Base-by-base conservation (phyloP, 1,284 basidiomycete species). In the Phellinidium pouzarii region DNA sequence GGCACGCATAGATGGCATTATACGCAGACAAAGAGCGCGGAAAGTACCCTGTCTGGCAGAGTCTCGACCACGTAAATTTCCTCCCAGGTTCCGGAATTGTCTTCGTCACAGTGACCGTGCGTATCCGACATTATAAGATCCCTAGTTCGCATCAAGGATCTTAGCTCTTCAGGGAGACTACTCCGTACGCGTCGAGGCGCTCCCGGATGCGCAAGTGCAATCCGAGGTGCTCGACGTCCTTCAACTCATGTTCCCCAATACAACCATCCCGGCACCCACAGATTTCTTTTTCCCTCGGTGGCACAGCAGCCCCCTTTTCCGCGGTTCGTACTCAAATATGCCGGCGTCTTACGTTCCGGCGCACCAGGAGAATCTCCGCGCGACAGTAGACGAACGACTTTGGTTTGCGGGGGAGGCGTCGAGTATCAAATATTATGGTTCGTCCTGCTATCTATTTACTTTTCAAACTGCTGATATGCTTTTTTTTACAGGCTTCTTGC, bases 321-420 rank as follows among this genome's bases (percentile, higher is more conserved):
- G 79, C 9, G 84, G 84, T 2, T 77, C 80, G 5, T 87, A 82
- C 61, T 81, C 79, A 12, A 86, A 84, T 58, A 85, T 82, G 80
- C 82, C 82, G 0, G 69, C 81, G 1, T 70, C 75, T 4, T 81
- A 82, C 58, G 64, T 75, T 22, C 70, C 68, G 8, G 71, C 70
- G 25, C 78, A 83, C 53, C 74, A 80, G 19, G 66, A 71, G 9
- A 82, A 84, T 59, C 59, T 85, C 48, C 70, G 78, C 27, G 78
- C 79, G 8, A 79, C 77, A n/a, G 68, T 84, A 4, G 58, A 68
- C 3, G 67, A 70, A 9, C 68, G 71, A 29, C 65, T 85, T 7
- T 82, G 76, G 72, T 85, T 84, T 59, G 78, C 80, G 1, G 82
- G 82, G 3, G 82, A 85, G 63, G 79, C 78, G 3, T 81, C 76